phyloP scores from a whole-genome alignment of 805 yeast species.

The Pichia nanzhaoensis region DNA sequence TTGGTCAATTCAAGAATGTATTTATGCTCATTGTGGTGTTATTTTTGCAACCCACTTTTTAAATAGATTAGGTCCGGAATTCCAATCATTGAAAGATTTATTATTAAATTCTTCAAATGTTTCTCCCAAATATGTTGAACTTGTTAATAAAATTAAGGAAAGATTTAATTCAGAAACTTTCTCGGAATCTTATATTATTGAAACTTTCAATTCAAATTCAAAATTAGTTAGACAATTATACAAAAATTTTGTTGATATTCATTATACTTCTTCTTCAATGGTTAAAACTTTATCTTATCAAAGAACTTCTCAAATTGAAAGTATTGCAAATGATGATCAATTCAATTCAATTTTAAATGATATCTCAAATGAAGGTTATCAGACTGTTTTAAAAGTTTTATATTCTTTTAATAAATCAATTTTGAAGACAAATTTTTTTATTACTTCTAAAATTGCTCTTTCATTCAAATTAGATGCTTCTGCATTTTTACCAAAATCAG shows the following conservation, averaged over 20 bases:
- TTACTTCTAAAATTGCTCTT: conserved; percentile 89
- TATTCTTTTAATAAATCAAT: conserved; percentile 73
- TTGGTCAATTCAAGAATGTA: conserved; percentile 87
- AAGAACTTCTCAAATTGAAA: conserved; percentile 71
- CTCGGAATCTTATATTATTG: conserved; percentile 76
- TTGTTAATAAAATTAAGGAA: conserved; percentile 72
- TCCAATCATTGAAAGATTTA: conserved; percentile 50
- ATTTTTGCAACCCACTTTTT: conserved; percentile 91
- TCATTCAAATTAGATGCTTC: conserved; percentile 86
- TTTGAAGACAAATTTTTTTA: conserved; percentile 88
- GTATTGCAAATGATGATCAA: conserved; percentile 68
- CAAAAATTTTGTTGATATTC: conserved; percentile 86
- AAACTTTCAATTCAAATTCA: conserved; percentile 62
- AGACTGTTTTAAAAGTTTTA: conserved; percentile 73
- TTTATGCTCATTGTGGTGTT: conserved; percentile 90
- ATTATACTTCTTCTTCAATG: conserved; percentile 66
- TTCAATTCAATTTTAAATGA: conserved; percentile 61
- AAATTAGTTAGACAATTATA: conserved; percentile 75
- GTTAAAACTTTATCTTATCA: conserved; percentile 82
- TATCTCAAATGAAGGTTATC: conserved; percentile 75
- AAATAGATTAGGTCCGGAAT: conserved; percentile 90
- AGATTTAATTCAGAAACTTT: conserved; percentile 90
- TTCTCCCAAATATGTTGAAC: conserved; percentile 64
- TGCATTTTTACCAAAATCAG: conserved; percentile 68
- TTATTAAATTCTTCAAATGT: conserved; percentile 53